These are phyloP conservation scores for Candida tetrigidarum DNA, from an alignment of 1,139 yeast species.

Conservation along the genomic window DNA sequence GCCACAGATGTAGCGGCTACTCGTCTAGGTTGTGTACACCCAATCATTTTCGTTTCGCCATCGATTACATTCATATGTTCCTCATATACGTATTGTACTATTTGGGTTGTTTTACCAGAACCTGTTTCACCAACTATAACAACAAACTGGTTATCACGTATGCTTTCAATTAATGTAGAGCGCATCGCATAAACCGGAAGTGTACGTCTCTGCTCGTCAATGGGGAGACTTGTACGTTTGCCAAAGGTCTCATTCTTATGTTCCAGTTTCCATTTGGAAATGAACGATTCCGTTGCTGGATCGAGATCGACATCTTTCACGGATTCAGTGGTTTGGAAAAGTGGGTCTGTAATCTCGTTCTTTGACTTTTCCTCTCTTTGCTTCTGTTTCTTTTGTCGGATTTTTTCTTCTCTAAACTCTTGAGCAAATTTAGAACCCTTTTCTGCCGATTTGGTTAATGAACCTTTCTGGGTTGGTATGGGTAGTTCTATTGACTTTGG, in stretches of 20 bases:
- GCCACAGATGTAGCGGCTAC: constrained; percentile 99
- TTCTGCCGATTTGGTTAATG: constrained; percentile 75
- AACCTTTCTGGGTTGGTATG: constrained; percentile 64
- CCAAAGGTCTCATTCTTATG: constrained; percentile 53
- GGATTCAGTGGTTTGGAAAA: constrained; percentile 16
- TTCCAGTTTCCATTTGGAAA: constrained; percentile 55
- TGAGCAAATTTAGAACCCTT: constrained; percentile 73
- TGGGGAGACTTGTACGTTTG: constrained; percentile 52
- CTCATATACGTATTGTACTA: constrained; percentile 91
- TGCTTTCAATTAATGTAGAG: constrained; percentile 79
- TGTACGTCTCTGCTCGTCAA: constrained; percentile 72
- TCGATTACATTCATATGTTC: constrained; percentile 72
- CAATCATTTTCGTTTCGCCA: constrained; percentile 70
- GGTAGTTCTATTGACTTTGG: constrained; percentile 18
- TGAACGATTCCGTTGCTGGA: constrained; percentile 22
- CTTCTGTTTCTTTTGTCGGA: constrained; percentile 52
- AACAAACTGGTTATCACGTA: constrained; percentile 90
- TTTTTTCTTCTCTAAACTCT: constrained; percentile 64
- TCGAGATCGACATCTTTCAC: constrained; percentile 11
- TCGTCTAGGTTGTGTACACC: constrained; percentile 97
- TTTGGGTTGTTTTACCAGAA: constrained; percentile 97
- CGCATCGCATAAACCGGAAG: constrained; percentile 95
- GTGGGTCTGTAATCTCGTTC: constrained; percentile 45
- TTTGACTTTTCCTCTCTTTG: constrained; percentile 45
- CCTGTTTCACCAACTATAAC: constrained; percentile 99